phyloP scores from a whole-genome alignment of 73 alveolate genomes.

The Uronychia setigera region DNA sequence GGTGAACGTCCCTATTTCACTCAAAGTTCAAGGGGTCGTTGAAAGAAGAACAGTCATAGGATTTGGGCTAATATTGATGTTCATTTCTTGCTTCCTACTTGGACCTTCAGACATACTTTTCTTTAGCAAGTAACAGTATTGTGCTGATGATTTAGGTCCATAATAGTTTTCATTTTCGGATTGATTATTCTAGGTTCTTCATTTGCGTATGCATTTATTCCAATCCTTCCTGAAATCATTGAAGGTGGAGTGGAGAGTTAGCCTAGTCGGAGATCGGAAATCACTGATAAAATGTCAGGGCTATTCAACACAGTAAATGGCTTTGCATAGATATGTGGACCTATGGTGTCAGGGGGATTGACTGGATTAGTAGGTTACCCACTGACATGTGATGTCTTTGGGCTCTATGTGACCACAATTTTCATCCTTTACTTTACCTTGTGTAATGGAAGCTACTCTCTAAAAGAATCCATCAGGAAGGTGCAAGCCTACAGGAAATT shows the following conservation, averaged over 20 bases:
- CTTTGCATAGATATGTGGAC: background rate
- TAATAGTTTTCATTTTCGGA: background rate
- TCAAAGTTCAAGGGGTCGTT: background rate
- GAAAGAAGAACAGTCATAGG: background rate
- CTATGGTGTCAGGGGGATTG: conserved; percentile 1
- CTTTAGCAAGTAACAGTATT: background rate
- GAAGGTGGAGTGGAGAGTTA: background rate
- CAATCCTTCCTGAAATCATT: background rate
- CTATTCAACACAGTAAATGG: background rate
- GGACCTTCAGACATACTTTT: background rate
- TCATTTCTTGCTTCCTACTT: background rate
- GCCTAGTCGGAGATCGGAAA: background rate
- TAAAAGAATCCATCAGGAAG: background rate
- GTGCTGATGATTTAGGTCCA: background rate
- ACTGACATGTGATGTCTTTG: background rate
- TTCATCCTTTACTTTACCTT: background rate
- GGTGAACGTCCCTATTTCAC: background rate
- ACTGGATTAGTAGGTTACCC: background rate
- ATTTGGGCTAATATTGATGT: background rate
- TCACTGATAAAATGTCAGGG: background rate
- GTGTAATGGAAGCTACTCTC: background rate
- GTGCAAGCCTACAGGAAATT: background rate
- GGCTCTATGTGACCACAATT: background rate
- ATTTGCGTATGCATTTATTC: background rate
- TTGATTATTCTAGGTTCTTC: background rate